phyloP scores from a whole-genome alignment of 1,139 yeast genomes.

The Debaryomyces singareniensis region DNA sequence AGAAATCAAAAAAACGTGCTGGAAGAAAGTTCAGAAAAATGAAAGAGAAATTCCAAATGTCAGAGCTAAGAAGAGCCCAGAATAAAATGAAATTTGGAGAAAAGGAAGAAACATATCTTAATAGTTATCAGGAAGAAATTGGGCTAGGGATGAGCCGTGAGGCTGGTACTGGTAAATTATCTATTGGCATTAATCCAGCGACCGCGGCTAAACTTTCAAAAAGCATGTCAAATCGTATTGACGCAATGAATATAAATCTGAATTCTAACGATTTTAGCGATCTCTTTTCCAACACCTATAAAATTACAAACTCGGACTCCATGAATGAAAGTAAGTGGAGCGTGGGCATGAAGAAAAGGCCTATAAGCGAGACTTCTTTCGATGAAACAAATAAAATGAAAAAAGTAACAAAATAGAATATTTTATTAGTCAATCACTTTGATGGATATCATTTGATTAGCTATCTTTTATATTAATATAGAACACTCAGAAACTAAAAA shows the following conservation, averaged over 20 bases:
- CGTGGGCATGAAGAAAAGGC: not conserved
- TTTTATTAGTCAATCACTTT: too few relatives aligned
- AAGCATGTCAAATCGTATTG: conserved; percentile 42
- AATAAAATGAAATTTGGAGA: conserved; percentile 81
- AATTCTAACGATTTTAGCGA: conserved; percentile 4
- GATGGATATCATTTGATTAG: too few relatives aligned
- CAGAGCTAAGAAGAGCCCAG: conserved; percentile 78
- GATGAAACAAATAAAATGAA: not conserved
- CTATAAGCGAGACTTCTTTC: not conserved
- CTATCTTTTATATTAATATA: too few relatives aligned
- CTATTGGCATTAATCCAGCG: conserved; percentile 31
- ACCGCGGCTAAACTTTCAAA: conserved; percentile 52
- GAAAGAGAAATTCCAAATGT: conserved; percentile 74
- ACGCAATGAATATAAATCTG: conserved; percentile 9
- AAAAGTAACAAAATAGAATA: too few relatives aligned
- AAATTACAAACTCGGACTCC: not conserved
- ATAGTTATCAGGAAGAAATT: conserved; percentile 70
- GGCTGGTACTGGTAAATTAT: conserved; percentile 19
- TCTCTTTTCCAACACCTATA: not conserved
- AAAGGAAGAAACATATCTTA: conserved; percentile 56
- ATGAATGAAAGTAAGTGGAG: not conserved
- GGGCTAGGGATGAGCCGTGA: conserved; percentile 72
- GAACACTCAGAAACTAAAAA: too few relatives aligned
- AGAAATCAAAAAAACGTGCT: conserved; percentile 76
- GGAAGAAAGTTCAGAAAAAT: conserved; percentile 75